phyloP scores from a whole-genome alignment of 106 monocot genomes.

The Acanthochlamys bracteata region DNA sequence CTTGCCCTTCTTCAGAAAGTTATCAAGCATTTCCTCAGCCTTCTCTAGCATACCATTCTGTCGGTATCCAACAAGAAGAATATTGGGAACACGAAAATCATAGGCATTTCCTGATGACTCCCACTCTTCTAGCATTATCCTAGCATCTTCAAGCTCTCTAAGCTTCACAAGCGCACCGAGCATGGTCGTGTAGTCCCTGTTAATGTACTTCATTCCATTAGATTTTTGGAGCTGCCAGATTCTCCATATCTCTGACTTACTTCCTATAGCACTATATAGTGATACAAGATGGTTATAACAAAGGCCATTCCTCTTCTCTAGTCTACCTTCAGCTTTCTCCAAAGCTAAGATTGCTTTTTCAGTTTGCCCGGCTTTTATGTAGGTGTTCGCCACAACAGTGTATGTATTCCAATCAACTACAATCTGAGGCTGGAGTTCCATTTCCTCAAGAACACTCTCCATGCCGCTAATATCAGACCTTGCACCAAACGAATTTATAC shows the following conservation, averaged over 20 bases:
- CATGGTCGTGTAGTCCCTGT: constrained; percentile 65
- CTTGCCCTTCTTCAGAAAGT: constrained; percentile 44
- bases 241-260: constrained; percentile 48
- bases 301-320: constrained; percentile 28
- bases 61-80: constrained; percentile 46
- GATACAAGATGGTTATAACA: constrained; percentile 69
- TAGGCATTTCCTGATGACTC: constrained; percentile 40
- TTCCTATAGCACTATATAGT: constrained; percentile 35
- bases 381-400: constrained; percentile 57
- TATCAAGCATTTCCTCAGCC: constrained; percentile 54
- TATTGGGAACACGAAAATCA: constrained; percentile 63
- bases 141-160: constrained; percentile 54
- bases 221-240: constrained; percentile 61
- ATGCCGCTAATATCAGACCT: constrained; percentile 44
- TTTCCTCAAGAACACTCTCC: constrained; percentile 63
- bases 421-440: constrained; percentile 68
- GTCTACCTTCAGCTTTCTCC: constrained; percentile 56
- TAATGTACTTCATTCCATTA: constrained; percentile 40
- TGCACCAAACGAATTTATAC: constrained; percentile 65
- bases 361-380: constrained; percentile 36
- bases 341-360: constrained; percentile 40
- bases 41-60: constrained; percentile 55
- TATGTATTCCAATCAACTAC: constrained; percentile 82
- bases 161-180: constrained; percentile 52
- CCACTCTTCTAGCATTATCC: constrained; percentile 60